Percentiles rank a stretch among this genome's conserved stretches.
Conservation (phyloP, 2,329 filamentous ascomycete genomes). For the Fusarium ramigenum region DNA sequence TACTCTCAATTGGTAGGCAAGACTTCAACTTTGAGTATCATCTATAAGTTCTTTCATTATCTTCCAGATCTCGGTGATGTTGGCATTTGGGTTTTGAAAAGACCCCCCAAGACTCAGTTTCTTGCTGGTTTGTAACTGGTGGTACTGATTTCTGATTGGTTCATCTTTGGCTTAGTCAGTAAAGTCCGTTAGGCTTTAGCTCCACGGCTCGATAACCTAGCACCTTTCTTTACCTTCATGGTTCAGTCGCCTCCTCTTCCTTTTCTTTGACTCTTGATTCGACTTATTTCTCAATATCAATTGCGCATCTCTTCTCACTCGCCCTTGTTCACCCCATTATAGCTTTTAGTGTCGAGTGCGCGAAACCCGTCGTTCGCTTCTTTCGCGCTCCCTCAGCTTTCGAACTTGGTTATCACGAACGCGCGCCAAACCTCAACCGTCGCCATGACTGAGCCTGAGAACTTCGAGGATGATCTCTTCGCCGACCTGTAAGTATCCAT, state of each 20-base stretch:
- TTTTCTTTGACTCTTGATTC: conserved; percentile 19
- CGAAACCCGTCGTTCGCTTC: conserved; percentile 2
- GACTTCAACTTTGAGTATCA: not conserved
- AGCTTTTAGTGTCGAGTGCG: not conserved
- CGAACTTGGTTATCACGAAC: conserved; percentile 11
- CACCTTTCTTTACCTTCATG: conserved; percentile 19
- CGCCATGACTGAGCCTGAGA: conserved; percentile 80
- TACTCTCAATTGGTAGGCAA: not conserved
- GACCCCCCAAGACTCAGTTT: not conserved
- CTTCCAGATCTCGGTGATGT: not conserved
- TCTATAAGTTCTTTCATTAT: not conserved
- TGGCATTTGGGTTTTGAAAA: not conserved
- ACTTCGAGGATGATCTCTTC: conserved; percentile 93
- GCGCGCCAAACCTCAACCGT: conserved; percentile 16
- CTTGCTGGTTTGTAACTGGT: not conserved
- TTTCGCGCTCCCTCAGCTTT: not conserved
- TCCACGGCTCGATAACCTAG: conserved; percentile 29
- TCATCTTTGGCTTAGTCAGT: conserved; percentile 27
- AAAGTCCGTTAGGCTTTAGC: conserved; percentile 13
- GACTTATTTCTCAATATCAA: conserved; percentile 1
- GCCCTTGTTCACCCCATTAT: not conserved
- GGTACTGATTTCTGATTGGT: conserved; percentile 33
- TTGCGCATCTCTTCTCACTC: not conserved
- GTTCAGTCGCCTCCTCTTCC: conserved; percentile 25
- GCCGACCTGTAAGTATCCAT: conserved; percentile 81